These are phyloP conservation scores for Coprinellus aureogranulatus DNA, from an alignment of 768 basidiomycete genomes.

Conservation along the genomic window DNA sequence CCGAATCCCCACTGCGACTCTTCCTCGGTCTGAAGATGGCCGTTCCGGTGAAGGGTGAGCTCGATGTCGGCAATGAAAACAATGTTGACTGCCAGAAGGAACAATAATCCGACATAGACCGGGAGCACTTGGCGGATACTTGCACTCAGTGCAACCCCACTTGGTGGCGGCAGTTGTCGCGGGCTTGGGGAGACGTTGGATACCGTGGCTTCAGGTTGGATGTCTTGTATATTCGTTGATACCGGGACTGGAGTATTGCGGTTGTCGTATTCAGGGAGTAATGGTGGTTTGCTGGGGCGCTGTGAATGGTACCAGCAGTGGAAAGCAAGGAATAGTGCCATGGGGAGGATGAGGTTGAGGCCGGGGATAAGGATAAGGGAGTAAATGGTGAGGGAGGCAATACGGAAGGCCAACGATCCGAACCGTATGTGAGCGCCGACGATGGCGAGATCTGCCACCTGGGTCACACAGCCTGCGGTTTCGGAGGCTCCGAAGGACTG, in stretches of 20 bases:
- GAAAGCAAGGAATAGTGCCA: constrained; percentile 14
- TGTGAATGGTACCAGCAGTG: constrained; percentile 5
- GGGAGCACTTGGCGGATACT: not conserved
- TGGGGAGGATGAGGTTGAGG: constrained; percentile 17
- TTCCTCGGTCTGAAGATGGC: not conserved
- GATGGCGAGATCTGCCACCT: not conserved
- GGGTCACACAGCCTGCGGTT: not conserved
- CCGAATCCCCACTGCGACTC: constrained; percentile 19
- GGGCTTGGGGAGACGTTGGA: too few relatives aligned
- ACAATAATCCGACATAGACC: constrained; percentile 2
- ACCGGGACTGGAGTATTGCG: too few relatives aligned
- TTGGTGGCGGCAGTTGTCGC: too few relatives aligned
- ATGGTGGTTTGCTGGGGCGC: not conserved
- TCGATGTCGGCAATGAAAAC: constrained; percentile 18
- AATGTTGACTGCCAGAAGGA: constrained; percentile 16
- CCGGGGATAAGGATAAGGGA: constrained; percentile 17
- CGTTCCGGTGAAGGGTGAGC: constrained; percentile 12
- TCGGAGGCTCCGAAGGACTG: constrained; percentile 8
- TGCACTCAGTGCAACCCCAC: not conserved
- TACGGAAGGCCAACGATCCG: not conserved
- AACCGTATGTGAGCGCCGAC: not conserved
- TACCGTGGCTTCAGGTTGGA: too few relatives aligned
- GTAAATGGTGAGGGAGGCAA: constrained; percentile 18
- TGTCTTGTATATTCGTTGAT: too few relatives aligned
- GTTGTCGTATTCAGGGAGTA: too few relatives aligned